These are phyloP conservation scores for Rugonectria rugulosa DNA, from an alignment of 2,329 filamentous ascomycete species.

Conservation along the genomic window DNA sequence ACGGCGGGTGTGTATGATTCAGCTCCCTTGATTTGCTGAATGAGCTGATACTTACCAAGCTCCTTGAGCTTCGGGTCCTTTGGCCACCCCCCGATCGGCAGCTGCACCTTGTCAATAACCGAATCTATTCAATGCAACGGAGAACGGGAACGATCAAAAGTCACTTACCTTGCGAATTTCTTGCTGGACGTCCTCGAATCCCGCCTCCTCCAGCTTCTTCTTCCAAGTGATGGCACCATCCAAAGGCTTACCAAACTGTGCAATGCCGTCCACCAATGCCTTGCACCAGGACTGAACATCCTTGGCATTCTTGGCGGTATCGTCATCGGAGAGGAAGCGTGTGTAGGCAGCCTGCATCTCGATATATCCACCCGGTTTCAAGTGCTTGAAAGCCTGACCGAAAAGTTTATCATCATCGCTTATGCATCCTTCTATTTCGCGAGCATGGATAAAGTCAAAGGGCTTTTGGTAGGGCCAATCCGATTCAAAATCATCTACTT, in stretches of 20 bases:
- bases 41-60: neutral
- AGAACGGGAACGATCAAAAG: neutral
- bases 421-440: conserved; percentile 20
- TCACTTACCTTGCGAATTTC: conserved; percentile 16
- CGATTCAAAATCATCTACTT: conserved; percentile 20
- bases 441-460: conserved; percentile 14
- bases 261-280: neutral
- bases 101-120: neutral
- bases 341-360: conserved; percentile 7
- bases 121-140: neutral
- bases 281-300: conserved; percentile 10
- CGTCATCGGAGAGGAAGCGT: neutral
- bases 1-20: conserved; percentile 6
- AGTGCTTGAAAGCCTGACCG: conserved; percentile 5
- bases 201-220: neutral
- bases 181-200: conserved; percentile 18
- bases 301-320: neutral
- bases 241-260: conserved; percentile 10
- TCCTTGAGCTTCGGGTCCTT: conserved; percentile 5
- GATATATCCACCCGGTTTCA: conserved; percentile 5
- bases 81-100: neutral
- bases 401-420: conserved; percentile 2
- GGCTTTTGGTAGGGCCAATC: conserved; percentile 13
- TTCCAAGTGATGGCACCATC: conserved; percentile 6
- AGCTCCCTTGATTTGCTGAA: neutral